Evolutionary conservation across 768 basidiomycete species (phyloP).

Genomic region (Suillus discolor): DNA sequence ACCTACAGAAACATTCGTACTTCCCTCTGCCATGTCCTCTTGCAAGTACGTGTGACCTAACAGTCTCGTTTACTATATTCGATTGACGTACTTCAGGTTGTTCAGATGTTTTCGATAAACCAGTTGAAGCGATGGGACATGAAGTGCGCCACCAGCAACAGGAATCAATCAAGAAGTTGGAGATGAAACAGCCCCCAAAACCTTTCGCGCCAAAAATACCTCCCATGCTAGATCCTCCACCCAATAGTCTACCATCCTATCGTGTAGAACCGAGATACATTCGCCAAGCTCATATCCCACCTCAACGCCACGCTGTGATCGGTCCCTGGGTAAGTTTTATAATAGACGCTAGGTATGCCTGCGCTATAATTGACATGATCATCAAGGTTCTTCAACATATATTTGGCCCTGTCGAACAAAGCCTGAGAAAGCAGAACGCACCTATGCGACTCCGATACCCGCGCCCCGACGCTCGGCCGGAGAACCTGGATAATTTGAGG

Average conservation of each 20-base stretch:
- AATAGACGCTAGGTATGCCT: slow-evolving; percentile 1
- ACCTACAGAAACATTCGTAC: slow-evolving; percentile 53
- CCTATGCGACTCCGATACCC: slow-evolving; percentile 37
- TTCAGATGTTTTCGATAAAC: slow-evolving; percentile 46
- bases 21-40: slow-evolving; percentile 32
- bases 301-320: slow-evolving; percentile 51
- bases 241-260: slow-evolving; percentile 52
- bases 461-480: slow-evolving; percentile 14
- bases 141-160: slow-evolving; percentile 39
- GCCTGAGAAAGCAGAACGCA: slow-evolving; percentile 45
- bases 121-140: slow-evolving; percentile 53
- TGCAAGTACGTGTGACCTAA: slow-evolving; percentile 41
- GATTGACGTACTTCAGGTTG: slow-evolving; percentile 46
- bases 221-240: slow-evolving; percentile 39
- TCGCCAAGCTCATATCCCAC: slow-evolving; percentile 46
- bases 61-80: slow-evolving; percentile 1
- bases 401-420: slow-evolving; percentile 37
- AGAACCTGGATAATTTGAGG: slow-evolving; percentile 14
- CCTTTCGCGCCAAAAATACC: slow-evolving; percentile 36
- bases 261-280: slow-evolving; percentile 48
- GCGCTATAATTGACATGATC: slow-evolving; percentile 6
- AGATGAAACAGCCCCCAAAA: slow-evolving; percentile 31
- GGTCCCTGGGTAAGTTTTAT: slow-evolving; percentile 53
- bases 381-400: slow-evolving; percentile 50
- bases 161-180: slow-evolving; percentile 15